These are phyloP conservation scores for Debaryomyces sp. DNA, from an alignment of 1,139 yeast species.

Conservation along the genomic window DNA sequence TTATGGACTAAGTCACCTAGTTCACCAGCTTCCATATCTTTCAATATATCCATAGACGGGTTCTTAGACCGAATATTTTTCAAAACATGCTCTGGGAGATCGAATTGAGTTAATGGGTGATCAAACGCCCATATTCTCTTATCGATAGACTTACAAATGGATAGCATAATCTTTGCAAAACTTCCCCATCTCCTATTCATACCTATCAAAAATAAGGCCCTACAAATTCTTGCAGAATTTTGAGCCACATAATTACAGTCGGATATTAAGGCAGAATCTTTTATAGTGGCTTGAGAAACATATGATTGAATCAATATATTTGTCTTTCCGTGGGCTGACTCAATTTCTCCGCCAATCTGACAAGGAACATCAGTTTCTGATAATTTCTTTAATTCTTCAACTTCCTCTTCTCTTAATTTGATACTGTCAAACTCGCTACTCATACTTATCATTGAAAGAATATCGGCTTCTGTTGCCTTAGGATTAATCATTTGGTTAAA, in stretches of 20 bases:
- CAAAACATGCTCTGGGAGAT: conserved; percentile 67
- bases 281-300: conserved; percentile 72
- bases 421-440: conserved; percentile 93
- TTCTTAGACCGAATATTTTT: conserved; percentile 64
- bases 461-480: conserved; percentile 88
- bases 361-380: conserved; percentile 70
- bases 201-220: conserved; percentile 87
- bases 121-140: conserved; percentile 85
- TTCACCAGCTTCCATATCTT: conserved; percentile 76
- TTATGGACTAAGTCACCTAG: conserved; percentile 91
- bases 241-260: conserved; percentile 95
- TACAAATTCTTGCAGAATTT: conserved; percentile 87
- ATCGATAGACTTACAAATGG: conserved; percentile 86
- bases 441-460: conserved; percentile 85
- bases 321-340: conserved; percentile 82
- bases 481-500: conserved; percentile 87
- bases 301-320: conserved; percentile 86
- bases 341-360: conserved; percentile 79
- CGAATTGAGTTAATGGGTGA: conserved; percentile 90
- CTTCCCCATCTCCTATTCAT: conserved; percentile 89
- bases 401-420: conserved; percentile 86
- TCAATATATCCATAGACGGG: conserved; percentile 68
- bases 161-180: conserved; percentile 70
- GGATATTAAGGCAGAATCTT: conserved; percentile 80
- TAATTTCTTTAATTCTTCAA: conserved; percentile 65